A percentile compares a stretch with the other conserved stretches of the same genome.
phyloP scores from a whole-genome alignment of 345 rosid species.

The Sisymbrium altissimum region DNA sequence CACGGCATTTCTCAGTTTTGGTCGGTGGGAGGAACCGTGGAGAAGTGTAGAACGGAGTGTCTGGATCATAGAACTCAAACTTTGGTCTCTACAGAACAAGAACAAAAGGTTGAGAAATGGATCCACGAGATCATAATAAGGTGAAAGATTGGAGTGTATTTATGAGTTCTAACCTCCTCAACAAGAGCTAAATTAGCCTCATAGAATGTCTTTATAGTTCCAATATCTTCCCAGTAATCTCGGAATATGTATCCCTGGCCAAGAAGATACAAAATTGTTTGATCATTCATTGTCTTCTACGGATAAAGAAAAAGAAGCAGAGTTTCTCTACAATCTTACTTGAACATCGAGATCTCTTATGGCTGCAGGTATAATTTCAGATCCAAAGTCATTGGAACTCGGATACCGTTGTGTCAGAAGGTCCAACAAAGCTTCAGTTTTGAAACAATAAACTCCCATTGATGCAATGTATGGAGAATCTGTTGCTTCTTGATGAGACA shows the following conservation, averaged over 20 bases:
- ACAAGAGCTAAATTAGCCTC: conserved; percentile 86
- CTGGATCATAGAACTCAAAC: conserved; percentile 79
- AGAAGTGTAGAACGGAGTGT: conserved; percentile 73
- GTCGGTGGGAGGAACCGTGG: conserved; percentile 85
- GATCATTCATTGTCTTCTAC: background rate
- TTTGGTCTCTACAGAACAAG: conserved; percentile 54
- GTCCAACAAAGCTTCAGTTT: conserved; percentile 60
- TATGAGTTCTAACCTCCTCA: conserved; percentile 48
- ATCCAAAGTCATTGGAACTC: conserved; percentile 79
- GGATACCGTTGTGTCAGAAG: conserved; percentile 67
- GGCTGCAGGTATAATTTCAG: conserved; percentile 73
- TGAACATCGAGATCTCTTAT: conserved; percentile 58
- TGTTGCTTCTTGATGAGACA: conserved; percentile 53
- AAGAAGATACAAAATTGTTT: background rate
- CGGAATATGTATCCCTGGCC: conserved; percentile 60
- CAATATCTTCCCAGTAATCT: conserved; percentile 91
- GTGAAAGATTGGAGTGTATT: background rate
- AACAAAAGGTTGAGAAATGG: background rate
- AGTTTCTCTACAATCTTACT: conserved; percentile 39
- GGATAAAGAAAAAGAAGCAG: background rate
- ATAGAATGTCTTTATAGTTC: conserved; percentile 77
- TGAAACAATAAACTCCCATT: conserved; percentile 85
- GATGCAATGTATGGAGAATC: conserved; percentile 73
- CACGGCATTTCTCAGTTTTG: conserved; percentile 68
- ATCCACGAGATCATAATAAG: conserved; percentile 2